Base-by-base conservation (phyloP, 306 rosid genomes). In the Ormosia emarginata region DNA sequence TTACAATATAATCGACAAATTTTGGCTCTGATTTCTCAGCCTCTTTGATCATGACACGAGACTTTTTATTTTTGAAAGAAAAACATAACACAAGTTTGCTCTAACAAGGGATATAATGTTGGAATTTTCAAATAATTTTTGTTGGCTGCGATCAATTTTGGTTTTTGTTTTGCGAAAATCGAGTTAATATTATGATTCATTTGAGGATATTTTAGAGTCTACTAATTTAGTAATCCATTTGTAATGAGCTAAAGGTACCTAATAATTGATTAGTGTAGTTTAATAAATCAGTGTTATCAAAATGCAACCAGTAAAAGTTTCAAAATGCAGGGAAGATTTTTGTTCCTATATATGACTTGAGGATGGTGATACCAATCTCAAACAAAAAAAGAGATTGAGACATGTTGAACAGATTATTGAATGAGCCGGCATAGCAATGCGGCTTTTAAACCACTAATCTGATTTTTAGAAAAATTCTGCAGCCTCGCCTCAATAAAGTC, bases 21-120 rank as follows among this genome's bases (percentile, higher is more conserved):
- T 71, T 71, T 70, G 69, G 17, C 63, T 36, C 24, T 30, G 53
- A 33, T 78, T 85, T 67, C 75, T 76, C 53, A 50, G 15, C 37
- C 74, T 77, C 69, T 24, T 24, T 71, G 75, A 58, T 81, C 18
- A 53, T 65, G 63, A 53, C 52, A 63, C 4, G 14, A 0, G 14
- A 74, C 41, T 8, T 30, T n/a, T 34, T 32, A 3, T 0, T 56
- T 56, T 79, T 34, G 0, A 49, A 39, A 44, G 33, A 47, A 61
- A 14, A 58, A 8, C 9, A 46, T 59, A 5, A 43, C 57, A 55
- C 5, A 17, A 18, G 52, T 5, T 14, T 71, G 32, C 3, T 71
- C 30, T 3, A 5, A 32, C 30, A 32, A 71, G 61, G 40, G 56
- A 46, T 58, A 24, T 24, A 24, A 24, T 24, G 24, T 24, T 24